Conservation (phyloP, 176 grass and related monocot species). For the barley (Hordeum vulgare) region DNA sequence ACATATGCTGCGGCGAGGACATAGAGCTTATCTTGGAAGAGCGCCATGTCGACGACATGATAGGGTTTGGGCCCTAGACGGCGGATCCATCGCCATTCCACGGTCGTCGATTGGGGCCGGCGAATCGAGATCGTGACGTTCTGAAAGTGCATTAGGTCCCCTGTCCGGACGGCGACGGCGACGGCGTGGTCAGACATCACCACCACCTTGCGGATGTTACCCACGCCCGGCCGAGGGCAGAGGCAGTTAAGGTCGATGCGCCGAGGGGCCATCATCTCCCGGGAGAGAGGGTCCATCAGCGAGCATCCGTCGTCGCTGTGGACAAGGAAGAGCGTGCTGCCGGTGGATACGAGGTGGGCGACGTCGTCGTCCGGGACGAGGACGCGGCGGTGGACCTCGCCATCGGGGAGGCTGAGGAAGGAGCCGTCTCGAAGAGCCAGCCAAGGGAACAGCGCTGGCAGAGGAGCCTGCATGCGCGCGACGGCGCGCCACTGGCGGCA, state of each 20-base stretch:
- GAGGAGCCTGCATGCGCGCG: not conserved
- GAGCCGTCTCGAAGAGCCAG: not conserved
- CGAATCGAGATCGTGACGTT: not conserved
- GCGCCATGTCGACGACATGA: not conserved
- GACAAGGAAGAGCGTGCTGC: not conserved
- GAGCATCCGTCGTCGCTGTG: not conserved
- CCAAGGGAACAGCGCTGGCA: not conserved
- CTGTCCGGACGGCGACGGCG: not conserved
- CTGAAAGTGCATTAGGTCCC: not conserved
- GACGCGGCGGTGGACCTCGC: not conserved
- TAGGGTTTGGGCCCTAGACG: not conserved
- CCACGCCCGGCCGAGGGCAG: not conserved
- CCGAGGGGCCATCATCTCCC: not conserved
- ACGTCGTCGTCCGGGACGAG: not conserved
- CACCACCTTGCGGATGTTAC: not conserved
- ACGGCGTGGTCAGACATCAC: not conserved
- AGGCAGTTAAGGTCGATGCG: not conserved
- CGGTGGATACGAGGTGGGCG: not conserved
- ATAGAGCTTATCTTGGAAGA: not conserved
- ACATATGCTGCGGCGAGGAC: not conserved
- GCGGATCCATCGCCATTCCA: not conserved
- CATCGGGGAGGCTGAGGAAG: not conserved
- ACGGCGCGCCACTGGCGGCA: not conserved
- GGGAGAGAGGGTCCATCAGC: not conserved
- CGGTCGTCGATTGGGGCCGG: not conserved